Percentiles rank a stretch among this genome's conserved stretches.
phyloP scores from a whole-genome alignment of 2,329 filamentous ascomycete genomes.

The Botrytis byssoidea region DNA sequence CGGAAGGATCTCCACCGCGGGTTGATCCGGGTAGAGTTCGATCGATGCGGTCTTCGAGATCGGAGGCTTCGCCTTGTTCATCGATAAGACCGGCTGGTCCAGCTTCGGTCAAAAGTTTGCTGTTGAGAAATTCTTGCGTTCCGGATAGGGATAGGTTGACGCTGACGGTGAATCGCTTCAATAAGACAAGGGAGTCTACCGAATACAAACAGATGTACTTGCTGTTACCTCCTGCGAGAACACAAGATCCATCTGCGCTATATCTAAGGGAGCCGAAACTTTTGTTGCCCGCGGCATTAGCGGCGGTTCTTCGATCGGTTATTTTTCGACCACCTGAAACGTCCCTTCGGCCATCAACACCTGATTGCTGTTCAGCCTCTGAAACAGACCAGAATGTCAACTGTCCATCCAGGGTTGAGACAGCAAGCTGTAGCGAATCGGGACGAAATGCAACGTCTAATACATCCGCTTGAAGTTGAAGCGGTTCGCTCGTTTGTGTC shows the following conservation, averaged over 20 bases:
- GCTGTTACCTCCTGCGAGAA: conserved; percentile 91
- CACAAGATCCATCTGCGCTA: conserved; percentile 86
- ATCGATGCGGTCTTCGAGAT: conserved; percentile 82
- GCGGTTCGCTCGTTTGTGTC: conserved; percentile 90
- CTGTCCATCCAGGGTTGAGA: conserved; percentile 91
- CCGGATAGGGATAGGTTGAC: conserved; percentile 94
- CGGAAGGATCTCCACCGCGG: conserved; percentile 77
- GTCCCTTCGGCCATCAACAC: conserved; percentile 86
- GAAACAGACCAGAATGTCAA: conserved; percentile 92
- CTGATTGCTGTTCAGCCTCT: conserved; percentile 81
- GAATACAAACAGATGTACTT: conserved; percentile 99
- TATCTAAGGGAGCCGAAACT: conserved; percentile 85
- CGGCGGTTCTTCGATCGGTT: conserved; percentile 84
- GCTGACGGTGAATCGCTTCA: conserved; percentile 95
- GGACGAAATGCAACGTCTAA: conserved; percentile 83
- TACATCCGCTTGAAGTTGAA: conserved; percentile 90
- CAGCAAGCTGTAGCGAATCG: conserved; percentile 85
- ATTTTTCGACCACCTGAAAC: conserved; percentile 89
- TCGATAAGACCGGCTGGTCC: conserved; percentile 84
- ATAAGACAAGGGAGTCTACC: conserved; percentile 82
- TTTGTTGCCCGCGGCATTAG: conserved; percentile 87
- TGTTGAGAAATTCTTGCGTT: conserved; percentile 96
- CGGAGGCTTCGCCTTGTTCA: conserved; percentile 81
- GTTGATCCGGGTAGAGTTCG: conserved; percentile 79
- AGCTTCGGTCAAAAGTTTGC: conserved; percentile 84